Conservation (phyloP, 177 flowering plant species). For the Tripterygium wilfordii region DNA sequence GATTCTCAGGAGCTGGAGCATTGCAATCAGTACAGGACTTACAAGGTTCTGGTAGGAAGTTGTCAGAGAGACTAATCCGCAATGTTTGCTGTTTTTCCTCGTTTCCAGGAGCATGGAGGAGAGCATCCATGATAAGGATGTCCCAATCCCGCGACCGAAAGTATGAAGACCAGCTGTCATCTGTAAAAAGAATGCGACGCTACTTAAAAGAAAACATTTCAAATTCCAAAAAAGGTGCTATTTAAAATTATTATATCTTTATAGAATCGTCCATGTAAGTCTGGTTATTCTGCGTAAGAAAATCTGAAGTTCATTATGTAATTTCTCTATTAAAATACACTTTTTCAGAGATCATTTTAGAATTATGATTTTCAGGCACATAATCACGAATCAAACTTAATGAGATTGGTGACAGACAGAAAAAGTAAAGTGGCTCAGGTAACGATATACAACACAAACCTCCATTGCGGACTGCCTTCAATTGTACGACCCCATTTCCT, state of each 20-base stretch:
- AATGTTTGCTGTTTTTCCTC: conserved; percentile 57
- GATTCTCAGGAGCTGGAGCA: conserved; percentile 18
- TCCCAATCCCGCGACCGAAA: conserved; percentile 64
- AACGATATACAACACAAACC: conserved; percentile 31
- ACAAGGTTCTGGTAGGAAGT: conserved; percentile 21
- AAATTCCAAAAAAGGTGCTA: too few species aligned
- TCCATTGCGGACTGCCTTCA: conserved; percentile 78
- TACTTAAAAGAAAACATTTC: neutral
- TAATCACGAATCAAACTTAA: neutral
- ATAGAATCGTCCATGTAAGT: too few species aligned
- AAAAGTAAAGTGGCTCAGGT: neutral
- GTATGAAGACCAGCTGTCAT: conserved; percentile 39
- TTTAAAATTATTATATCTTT: too few species aligned
- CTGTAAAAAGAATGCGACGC: conserved; percentile 19
- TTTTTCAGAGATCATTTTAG: too few species aligned
- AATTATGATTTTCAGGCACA: too few species aligned
- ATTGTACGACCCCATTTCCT: conserved; percentile 71
- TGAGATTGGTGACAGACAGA: neutral
- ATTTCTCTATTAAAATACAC: too few species aligned
- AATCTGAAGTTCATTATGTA: too few species aligned
- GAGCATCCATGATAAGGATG: conserved; percentile 79
- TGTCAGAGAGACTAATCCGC: conserved; percentile 44
- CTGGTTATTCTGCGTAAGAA: too few species aligned
- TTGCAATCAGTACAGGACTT: conserved; percentile 31
- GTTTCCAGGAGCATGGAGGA: conserved; percentile 63